phyloP scores from a whole-genome alignment of 148 eudicot species.

The Talinum fruticosum region DNA sequence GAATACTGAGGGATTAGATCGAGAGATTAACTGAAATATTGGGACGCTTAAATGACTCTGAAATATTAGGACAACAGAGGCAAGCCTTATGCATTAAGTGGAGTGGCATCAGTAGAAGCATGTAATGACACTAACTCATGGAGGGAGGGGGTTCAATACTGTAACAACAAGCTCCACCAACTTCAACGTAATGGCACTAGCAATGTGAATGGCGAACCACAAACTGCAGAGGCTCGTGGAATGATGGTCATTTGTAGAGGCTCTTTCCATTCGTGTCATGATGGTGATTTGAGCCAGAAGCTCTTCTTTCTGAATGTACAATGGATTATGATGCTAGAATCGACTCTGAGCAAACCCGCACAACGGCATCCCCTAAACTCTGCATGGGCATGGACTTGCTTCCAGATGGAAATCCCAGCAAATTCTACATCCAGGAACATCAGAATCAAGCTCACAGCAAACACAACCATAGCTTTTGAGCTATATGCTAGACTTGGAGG shows the following conservation, averaged over 20 bases:
- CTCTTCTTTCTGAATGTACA: background rate
- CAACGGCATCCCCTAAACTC: background rate
- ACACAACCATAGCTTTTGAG: slow-evolving; percentile 8
- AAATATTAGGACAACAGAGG: slow-evolving; percentile 8
- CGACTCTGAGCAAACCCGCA: background rate
- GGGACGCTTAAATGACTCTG: background rate
- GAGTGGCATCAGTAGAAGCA: background rate
- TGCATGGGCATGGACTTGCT: slow-evolving; percentile 9
- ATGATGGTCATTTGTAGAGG: background rate
- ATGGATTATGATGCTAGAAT: too few species aligned
- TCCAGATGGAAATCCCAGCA: background rate
- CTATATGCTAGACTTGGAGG: slow-evolving; percentile 17
- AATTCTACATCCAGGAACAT: slow-evolving; percentile 4
- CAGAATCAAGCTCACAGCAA: background rate
- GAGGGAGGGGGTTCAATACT: background rate
- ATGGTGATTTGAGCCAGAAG: background rate
- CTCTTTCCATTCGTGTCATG: background rate
- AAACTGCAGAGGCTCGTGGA: background rate
- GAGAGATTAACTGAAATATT: background rate
- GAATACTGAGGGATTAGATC: background rate
- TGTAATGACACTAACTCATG: background rate
- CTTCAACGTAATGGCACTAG: background rate
- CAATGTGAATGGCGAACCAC: background rate
- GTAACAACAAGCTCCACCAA: background rate
- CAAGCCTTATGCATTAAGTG: slow-evolving; percentile 2